These are phyloP conservation scores for Mantamonas sphyraenae DNA, from an alignment of 78 protist species.

Conservation along the genomic window DNA sequence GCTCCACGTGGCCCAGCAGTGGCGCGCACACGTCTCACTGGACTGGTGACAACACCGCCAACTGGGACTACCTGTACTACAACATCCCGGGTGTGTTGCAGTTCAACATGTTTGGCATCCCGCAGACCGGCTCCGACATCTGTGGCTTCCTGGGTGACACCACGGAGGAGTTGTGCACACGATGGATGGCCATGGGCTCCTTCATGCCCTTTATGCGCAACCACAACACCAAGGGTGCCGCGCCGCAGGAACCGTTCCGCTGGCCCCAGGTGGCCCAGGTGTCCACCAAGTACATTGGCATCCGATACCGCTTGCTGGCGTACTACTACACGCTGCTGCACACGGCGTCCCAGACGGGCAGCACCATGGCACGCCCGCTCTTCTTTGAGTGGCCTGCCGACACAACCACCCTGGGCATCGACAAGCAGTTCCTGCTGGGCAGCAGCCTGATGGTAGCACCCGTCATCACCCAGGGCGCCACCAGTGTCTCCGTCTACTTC, in stretches of 20 bases:
- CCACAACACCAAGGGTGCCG: conserved; percentile 30
- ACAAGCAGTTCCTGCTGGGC: conserved; percentile 62
- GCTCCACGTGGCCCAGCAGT: conserved; percentile 70
- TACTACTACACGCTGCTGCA: conserved; percentile 45
- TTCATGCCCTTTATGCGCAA: conserved; percentile 67
- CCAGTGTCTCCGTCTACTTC: conserved; percentile 40
- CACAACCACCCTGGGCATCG: conserved; percentile 27
- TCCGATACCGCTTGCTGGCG: conserved; percentile 37
- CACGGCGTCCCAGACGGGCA: neutral
- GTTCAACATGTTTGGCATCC: conserved; percentile 68
- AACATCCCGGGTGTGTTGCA: conserved; percentile 68
- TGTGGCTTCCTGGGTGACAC: conserved; percentile 71
- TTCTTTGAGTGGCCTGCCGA: conserved; percentile 52
- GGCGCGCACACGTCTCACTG: conserved; percentile 30
- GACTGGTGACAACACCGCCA: conserved; percentile 5
- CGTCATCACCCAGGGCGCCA: conserved; percentile 43
- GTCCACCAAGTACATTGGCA: conserved; percentile 11
- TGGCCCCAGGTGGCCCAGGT: conserved; percentile 33
- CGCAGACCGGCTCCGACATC: conserved; percentile 83
- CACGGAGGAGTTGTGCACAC: conserved; percentile 57
- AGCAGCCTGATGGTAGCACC: conserved; percentile 50
- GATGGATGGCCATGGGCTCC: conserved; percentile 75
- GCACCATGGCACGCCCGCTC: conserved; percentile 44
- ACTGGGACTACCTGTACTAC: too few relatives aligned
- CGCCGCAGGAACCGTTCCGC: conserved; percentile 64